Evolutionary conservation across 2,329 filamentous ascomycete genomes (phyloP).

Genomic region (Cadophora malorum): DNA sequence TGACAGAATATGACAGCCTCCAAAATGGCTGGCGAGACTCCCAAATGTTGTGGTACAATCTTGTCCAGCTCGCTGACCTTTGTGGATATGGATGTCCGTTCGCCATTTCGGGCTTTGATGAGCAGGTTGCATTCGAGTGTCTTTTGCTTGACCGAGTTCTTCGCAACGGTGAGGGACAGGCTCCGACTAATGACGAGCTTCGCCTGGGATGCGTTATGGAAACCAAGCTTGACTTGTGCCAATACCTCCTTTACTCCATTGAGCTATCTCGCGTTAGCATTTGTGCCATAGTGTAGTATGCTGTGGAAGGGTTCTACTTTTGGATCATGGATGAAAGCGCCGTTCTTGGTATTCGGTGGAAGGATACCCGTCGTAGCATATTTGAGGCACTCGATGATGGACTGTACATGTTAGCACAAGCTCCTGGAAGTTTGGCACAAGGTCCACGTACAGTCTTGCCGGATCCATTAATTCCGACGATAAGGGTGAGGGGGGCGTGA

Average conservation of each 20-base stretch:
- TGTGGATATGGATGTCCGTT: slow-evolving; percentile 79
- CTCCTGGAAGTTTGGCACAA: slow-evolving; percentile 22
- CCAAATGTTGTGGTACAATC: slow-evolving; percentile 83
- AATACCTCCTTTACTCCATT: slow-evolving; percentile 86
- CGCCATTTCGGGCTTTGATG: slow-evolving; percentile 70
- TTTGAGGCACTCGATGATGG: slow-evolving; percentile 98
- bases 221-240: slow-evolving; percentile 90
- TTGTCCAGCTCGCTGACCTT: slow-evolving; percentile 82
- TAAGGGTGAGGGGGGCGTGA: slow-evolving; percentile 88
- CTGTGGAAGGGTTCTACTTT: slow-evolving; percentile 58
- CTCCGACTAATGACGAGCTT: slow-evolving; percentile 85
- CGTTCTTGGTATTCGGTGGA: slow-evolving; percentile 85
- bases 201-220: slow-evolving; percentile 77
- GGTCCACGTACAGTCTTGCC: slow-evolving; percentile 75
- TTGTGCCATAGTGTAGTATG: background rate
- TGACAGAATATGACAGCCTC: slow-evolving; percentile 98
- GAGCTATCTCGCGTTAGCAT: slow-evolving; percentile 54
- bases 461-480: slow-evolving; percentile 96
- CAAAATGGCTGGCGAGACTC: slow-evolving; percentile 87
- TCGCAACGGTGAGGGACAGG: slow-evolving; percentile 86
- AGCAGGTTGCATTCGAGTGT: slow-evolving; percentile 82
- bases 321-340: slow-evolving; percentile 97
- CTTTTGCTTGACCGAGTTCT: slow-evolving; percentile 76
- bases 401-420: slow-evolving; percentile 52
- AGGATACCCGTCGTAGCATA: slow-evolving; percentile 96